phyloP scores from a whole-genome alignment of 306 rosid species.

The Oxytropis ochrocephala region DNA sequence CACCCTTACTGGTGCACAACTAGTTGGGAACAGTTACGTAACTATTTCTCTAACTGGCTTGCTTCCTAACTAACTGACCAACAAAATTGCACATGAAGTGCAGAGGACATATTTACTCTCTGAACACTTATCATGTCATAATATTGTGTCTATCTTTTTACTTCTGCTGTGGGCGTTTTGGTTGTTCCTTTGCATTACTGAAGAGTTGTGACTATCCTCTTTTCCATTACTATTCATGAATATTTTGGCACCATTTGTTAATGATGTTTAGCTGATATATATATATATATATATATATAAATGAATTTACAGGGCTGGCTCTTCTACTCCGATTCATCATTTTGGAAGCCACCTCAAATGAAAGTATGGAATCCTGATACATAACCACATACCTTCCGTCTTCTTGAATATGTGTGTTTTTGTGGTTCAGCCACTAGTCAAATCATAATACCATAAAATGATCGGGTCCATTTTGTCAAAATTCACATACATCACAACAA shows the following conservation, averaged over 20 bases:
- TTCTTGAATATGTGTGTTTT: neutral
- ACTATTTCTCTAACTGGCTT: too few species aligned
- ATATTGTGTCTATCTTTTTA: neutral
- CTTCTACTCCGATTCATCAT: slow-evolving; percentile 72
- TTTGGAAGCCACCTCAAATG: slow-evolving; percentile 97
- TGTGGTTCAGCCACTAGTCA: neutral
- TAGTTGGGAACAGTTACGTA: too few species aligned
- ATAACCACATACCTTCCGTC: neutral
- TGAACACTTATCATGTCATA: neutral
- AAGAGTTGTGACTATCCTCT: neutral
- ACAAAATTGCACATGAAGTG: neutral
- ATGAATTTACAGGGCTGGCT: slow-evolving; percentile 82
- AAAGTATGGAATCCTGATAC: slow-evolving; percentile 40
- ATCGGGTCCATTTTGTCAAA: neutral
- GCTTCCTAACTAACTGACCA: too few species aligned
- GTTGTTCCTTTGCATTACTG: slow-evolving; percentile 1
- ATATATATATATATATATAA: too few species aligned
- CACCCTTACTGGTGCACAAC: too few species aligned
- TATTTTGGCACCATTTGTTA: slow-evolving; percentile 11
- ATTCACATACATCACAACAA: neutral
- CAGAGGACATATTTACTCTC: neutral
- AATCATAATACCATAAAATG: neutral
- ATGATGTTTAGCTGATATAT: slow-evolving; percentile 20
- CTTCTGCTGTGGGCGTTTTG: neutral
- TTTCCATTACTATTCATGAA: neutral